Evolutionary conservation across 1,284 basidiomycete genomes (phyloP), one percentile per base, ranked within the genome.

Genomic region (Thecaphora thlaspeos): DNA sequence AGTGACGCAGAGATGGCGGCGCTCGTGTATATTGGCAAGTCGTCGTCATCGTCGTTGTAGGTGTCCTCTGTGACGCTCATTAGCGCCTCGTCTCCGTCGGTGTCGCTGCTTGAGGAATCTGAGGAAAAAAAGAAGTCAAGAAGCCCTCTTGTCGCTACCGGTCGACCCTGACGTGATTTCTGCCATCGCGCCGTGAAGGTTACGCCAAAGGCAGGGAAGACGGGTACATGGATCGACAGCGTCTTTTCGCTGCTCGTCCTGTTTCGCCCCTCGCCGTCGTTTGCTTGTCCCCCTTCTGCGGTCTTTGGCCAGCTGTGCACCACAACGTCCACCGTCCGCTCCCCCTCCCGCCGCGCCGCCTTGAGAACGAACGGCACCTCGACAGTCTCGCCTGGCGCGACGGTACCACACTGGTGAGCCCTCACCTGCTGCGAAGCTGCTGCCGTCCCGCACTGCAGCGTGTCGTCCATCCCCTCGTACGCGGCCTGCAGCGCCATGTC

Each of bases 401-500:
- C 32, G 42, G 48, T 30, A 56, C 34, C 54, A 40, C 49, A 2
- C 51, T 26, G 42, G 24, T 15, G 37, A n/a, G 28, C 40, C 53
- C 54, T 14, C 12, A 36, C 24, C 12, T 32, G 4, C 2, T 7
- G 10, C 0, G 7, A 51, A 11, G 11, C 19, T 19, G 15, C 37
- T 44, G 1, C 51, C 41, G 7, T 17, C 17, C 42, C 47, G 12
- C 23, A n/a, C 14, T n/a, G 26, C 42, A 56, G 51, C 5, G 45
- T 46, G 14, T 63, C 61, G 8, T 4, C 24, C 7, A 55, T 47
- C 2, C 59, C 55, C 14, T 63, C 60, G 41, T 58, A 68, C 37
- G 48, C 44, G 17, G 60, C 55, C 21, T 59, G 56, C 23, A 64
- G 30, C 4, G 17, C 15, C 11, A 51, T 53, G 36, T 68, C 53